phyloP scores from a whole-genome alignment of 306 rosid genomes.

The Cucurbita argyrosperma region DNA sequence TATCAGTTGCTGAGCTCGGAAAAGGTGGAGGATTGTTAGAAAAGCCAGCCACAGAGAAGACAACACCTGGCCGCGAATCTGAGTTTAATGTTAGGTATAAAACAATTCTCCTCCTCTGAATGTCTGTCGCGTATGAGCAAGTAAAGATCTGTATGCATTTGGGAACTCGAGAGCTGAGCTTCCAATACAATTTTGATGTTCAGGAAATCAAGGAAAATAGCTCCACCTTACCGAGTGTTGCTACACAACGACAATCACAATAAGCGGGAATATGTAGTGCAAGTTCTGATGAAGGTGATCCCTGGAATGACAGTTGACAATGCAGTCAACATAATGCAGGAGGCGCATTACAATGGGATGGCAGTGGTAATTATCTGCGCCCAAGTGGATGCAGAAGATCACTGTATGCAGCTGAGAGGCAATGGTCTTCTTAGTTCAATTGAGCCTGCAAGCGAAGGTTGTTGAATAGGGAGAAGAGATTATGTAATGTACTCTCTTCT shows the following conservation, averaged over 20 bases:
- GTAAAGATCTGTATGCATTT: background rate
- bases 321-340: conserved; percentile 91
- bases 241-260: conserved; percentile 77
- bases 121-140: background rate
- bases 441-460: conserved; percentile 75
- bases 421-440: conserved; percentile 79
- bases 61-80: conserved; percentile 69
- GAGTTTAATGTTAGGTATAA: conserved; percentile 55
- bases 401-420: conserved; percentile 88
- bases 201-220: conserved; percentile 59
- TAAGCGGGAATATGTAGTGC: conserved; percentile 86
- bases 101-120: background rate
- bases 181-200: background rate
- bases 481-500: background rate
- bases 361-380: conserved; percentile 76
- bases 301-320: conserved; percentile 84
- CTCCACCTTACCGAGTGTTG: conserved; percentile 77
- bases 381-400: conserved; percentile 88
- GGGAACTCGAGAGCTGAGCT: background rate
- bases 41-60: conserved; percentile 65
- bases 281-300: conserved; percentile 89
- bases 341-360: conserved; percentile 74
- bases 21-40: conserved; percentile 80
- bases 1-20: conserved; percentile 32
- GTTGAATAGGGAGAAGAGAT: conserved; percentile 16